Evolutionary conservation across 1,284 basidiomycete genomes (phyloP).

Genomic region (Microbotryum intermedium): DNA sequence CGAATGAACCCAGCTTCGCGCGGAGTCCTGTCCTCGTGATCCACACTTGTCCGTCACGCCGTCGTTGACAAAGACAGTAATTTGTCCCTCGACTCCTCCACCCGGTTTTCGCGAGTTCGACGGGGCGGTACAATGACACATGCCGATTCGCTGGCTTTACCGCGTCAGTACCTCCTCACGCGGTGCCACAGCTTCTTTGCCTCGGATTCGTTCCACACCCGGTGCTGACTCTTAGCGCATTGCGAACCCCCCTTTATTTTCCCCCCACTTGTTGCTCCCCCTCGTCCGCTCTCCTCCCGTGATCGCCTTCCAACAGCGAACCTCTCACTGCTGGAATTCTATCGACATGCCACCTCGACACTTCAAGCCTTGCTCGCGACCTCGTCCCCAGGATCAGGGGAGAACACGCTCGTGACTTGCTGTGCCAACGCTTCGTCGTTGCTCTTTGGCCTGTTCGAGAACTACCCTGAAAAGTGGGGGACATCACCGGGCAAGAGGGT

Average conservation of each 20-base stretch:
- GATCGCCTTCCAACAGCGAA: conserved; percentile 6
- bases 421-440: conserved; percentile 17
- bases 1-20: too few species aligned
- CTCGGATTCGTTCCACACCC: too few species aligned
- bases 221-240: neutral
- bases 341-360: conserved; percentile 37
- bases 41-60: too few species aligned
- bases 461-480: conserved; percentile 14
- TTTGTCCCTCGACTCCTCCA: too few species aligned
- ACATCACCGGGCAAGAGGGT: conserved; percentile 12
- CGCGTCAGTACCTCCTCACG: conserved; percentile 3
- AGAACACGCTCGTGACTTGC: conserved; percentile 14
- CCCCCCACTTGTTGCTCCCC: too few species aligned
- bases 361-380: conserved; percentile 34
- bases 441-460: conserved; percentile 25
- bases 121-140: conserved; percentile 25
- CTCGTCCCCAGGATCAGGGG: neutral
- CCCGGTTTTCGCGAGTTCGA: too few species aligned
- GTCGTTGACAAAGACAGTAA: too few species aligned
- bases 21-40: too few species aligned
- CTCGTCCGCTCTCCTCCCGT: too few species aligned
- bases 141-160: conserved; percentile 27
- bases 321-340: conserved; percentile 36
- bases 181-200: neutral
- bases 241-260: neutral